phyloP scores from a whole-genome alignment of 495 filamentous ascomycete genomes.

The Talaromyces proteolyticus region DNA sequence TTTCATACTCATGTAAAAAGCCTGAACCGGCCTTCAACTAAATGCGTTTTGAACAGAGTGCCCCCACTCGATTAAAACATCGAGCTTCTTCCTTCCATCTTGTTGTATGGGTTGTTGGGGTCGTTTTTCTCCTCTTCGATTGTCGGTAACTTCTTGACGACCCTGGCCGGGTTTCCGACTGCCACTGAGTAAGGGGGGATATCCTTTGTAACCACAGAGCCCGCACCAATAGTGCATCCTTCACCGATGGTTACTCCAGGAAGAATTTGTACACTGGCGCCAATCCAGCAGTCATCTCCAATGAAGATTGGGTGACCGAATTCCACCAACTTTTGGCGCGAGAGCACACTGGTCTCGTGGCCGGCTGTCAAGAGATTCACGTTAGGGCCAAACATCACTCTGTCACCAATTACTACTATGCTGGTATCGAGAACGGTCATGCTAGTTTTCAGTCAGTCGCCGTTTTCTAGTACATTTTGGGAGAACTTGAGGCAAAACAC shows the following conservation, averaged over 20 bases:
- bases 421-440: constrained; percentile 33
- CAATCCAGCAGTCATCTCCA: constrained; percentile 44
- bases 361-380: constrained; percentile 37
- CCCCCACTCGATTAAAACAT: too few relatives aligned
- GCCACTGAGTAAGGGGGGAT: constrained; percentile 25
- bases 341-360: constrained; percentile 35
- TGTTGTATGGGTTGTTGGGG: constrained; percentile 17
- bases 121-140: constrained; percentile 22
- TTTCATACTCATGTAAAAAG: too few relatives aligned
- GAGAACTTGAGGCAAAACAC: too few relatives aligned
- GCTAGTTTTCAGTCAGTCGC: constrained; percentile 4
- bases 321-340: constrained; percentile 24
- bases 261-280: constrained; percentile 30
- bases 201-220: constrained; percentile 32
- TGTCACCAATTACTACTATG: constrained; percentile 35
- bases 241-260: constrained; percentile 39
- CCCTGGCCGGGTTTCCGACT: constrained; percentile 28
- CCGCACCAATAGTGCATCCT: constrained; percentile 36
- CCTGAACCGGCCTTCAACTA: too few relatives aligned
- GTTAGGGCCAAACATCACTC: constrained; percentile 35
- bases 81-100: constrained; percentile 9
- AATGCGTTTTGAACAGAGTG: too few relatives aligned
- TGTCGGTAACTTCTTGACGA: constrained; percentile 31
- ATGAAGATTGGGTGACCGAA: constrained; percentile 27
- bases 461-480: too few relatives aligned